Conservation (phyloP, 352 stramenopile genomes). For the Globisporangium okanoganense region DNA sequence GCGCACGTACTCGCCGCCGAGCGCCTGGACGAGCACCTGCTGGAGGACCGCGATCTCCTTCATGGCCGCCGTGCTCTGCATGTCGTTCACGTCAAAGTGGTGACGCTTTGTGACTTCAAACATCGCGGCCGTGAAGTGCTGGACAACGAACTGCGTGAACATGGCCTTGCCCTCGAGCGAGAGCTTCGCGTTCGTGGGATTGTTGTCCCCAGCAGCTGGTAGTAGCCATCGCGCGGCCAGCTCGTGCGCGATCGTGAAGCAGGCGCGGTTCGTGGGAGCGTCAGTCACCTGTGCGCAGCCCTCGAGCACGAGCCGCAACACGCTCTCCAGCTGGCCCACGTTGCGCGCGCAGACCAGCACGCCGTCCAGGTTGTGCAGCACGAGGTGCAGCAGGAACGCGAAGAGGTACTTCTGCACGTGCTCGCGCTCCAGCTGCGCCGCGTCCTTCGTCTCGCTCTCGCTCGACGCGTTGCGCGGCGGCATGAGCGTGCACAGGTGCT, state of each 20-base stretch:
- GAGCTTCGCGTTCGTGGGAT: slow-evolving; percentile 13
- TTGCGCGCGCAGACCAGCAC: slow-evolving; percentile 74
- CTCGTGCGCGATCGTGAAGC: slow-evolving; percentile 74
- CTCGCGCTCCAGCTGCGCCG: slow-evolving; percentile 69
- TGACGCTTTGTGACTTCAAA: slow-evolving; percentile 58
- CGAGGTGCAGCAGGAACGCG: slow-evolving; percentile 72
- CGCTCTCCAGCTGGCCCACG: slow-evolving; percentile 51
- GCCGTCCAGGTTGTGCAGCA: slow-evolving; percentile 59
- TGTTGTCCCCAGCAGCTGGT: slow-evolving; percentile 7
- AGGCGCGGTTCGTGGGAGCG: slow-evolving; percentile 67
- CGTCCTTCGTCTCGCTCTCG: slow-evolving; percentile 62
- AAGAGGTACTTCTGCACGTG: slow-evolving; percentile 80
- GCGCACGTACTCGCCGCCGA: slow-evolving; percentile 58
- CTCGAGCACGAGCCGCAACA: slow-evolving; percentile 67
- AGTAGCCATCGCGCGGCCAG: slow-evolving; percentile 61
- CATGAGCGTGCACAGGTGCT: slow-evolving; percentile 71
- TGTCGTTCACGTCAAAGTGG: slow-evolving; percentile 73
- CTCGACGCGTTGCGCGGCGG: slow-evolving; percentile 40
- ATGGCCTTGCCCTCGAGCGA: slow-evolving; percentile 32
- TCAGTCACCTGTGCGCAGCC: slow-evolving; percentile 65
- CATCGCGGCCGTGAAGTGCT: slow-evolving; percentile 70
- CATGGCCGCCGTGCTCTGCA: slow-evolving; percentile 54
- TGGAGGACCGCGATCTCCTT: slow-evolving; percentile 79
- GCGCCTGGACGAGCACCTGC: slow-evolving; percentile 45
- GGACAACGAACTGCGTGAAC: slow-evolving; percentile 61